Percentiles rank a stretch among this genome's conserved stretches.
Evolutionary conservation across 164 flowering plant genomes (phyloP).

Genomic region (Kingdonia uniflora): DNA sequence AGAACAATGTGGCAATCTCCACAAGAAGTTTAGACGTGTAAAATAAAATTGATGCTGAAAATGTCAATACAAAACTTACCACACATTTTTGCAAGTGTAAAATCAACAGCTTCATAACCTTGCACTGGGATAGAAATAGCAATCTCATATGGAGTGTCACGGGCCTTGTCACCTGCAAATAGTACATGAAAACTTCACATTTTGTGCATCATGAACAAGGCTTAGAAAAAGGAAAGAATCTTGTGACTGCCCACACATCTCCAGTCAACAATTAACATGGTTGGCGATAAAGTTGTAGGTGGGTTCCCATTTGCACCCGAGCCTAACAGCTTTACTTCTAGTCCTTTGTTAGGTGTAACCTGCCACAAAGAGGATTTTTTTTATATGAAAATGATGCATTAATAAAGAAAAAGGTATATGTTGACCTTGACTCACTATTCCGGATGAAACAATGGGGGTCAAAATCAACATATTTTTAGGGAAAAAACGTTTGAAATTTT

Average conservation of each 20-base stretch:
- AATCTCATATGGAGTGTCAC: constrained; percentile 64
- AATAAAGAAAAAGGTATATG: too few species aligned
- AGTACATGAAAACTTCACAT: constrained; percentile 9
- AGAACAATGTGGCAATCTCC: too few species aligned
- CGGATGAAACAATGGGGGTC: too few species aligned
- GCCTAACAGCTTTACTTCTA: constrained; percentile 59
- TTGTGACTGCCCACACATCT: constrained; percentile 40
- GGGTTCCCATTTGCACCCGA: constrained; percentile 57
- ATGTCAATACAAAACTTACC: constrained; percentile 56
- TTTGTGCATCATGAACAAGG: constrained; percentile 1
- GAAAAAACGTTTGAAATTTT: too few species aligned
- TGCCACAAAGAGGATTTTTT: constrained; percentile 16
- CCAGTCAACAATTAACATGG: constrained; percentile 61
- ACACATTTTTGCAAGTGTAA: constrained; percentile 73
- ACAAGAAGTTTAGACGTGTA: too few species aligned
- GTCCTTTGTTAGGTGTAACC: constrained; percentile 64
- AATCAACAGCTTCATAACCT: constrained; percentile 69
- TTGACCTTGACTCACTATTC: too few species aligned
- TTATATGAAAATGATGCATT: too few species aligned
- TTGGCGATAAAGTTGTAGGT: constrained; percentile 87
- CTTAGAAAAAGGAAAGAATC: not conserved
- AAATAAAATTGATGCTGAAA: too few species aligned
- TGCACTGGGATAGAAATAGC: constrained; percentile 67
- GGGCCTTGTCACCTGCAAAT: constrained; percentile 55
- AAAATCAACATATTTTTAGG: too few species aligned